Conservation (phyloP, 495 filamentous ascomycete species). For the Tuber magnatum region DNA sequence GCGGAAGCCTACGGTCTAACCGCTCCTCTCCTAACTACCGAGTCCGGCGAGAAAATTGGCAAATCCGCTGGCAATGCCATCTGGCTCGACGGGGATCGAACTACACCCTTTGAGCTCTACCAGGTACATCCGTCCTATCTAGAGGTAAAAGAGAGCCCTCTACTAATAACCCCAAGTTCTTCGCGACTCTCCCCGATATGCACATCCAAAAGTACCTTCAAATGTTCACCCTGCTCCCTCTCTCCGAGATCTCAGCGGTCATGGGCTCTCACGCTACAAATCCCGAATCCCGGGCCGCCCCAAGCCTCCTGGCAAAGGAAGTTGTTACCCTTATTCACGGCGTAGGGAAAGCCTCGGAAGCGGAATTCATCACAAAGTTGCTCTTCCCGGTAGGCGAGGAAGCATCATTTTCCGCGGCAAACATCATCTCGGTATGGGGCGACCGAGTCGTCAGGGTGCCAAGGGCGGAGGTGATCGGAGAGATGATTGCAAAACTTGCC, state of each 20-base stretch:
- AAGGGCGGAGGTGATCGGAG: constrained; percentile 26
- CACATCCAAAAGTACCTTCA: constrained; percentile 73
- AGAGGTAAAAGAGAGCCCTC: background rate
- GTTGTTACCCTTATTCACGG: constrained; percentile 76
- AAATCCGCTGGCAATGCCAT: constrained; percentile 92
- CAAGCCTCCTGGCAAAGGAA: constrained; percentile 72
- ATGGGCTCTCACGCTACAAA: constrained; percentile 61
- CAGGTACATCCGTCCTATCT: constrained; percentile 46
- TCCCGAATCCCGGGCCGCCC: constrained; percentile 65
- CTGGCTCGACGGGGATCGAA: constrained; percentile 80
- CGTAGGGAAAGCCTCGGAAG: constrained; percentile 49
- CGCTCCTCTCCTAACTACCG: constrained; percentile 76
- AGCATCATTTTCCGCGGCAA: constrained; percentile 8
- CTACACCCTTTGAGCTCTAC: constrained; percentile 77
- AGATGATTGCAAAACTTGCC: constrained; percentile 31
- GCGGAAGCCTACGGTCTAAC: constrained; percentile 67
- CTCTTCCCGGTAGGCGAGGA: constrained; percentile 24
- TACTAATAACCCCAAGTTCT: constrained; percentile 51
- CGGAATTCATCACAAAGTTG: constrained; percentile 46
- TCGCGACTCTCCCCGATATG: constrained; percentile 72
- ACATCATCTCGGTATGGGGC: constrained; percentile 25
- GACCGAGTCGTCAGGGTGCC: constrained; percentile 26
- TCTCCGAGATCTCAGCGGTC: constrained; percentile 54
- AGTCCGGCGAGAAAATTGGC: constrained; percentile 83
- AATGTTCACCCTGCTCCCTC: constrained; percentile 82